Base-by-base conservation (phyloP, 2,329 filamentous ascomycete genomes). In the Aspergillus intermedius region DNA sequence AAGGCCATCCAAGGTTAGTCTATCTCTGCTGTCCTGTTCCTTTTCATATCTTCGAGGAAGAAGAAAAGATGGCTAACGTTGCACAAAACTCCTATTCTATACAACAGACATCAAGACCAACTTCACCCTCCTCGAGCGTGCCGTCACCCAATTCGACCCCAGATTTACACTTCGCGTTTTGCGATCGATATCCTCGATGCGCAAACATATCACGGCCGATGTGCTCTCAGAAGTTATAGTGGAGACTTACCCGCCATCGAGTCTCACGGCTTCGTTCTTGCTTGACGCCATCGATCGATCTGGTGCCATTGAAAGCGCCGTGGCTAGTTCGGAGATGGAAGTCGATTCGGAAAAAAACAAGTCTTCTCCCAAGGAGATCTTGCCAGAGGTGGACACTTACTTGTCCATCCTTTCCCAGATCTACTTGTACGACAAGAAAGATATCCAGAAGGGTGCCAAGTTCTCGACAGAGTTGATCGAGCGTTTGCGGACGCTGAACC, bases 101-200 rank as follows among this genome's bases (percentile, higher is more conserved):
- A 13, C 44, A 51, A 35, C 66, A 97, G 93, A 96, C 71, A 95
- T 98, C 75, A 93, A 91, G 74, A 85, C 82, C 78, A 96, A 94
- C 74, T 96, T 96, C 67, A 82, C 83, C 46, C 80, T 98, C 56
- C 80, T 98, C 64, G 91, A 96, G 65, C 87, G 90, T 63, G 93
- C 91, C 57, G 91, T 98, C 56, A 79, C 84, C 56, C 83, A 94
- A 61, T 98, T 97, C 70, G 93, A 98, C 73, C 83, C 91, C 51
- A 85, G 93, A 76, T 98, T 96, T 74, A 89, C 91, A 49, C 86
- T 98, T 55, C 83, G 93, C 66, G 93, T 93, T 53, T 81, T 98
- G 55, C 87, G 93, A 63, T 95, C 91, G 60, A 95, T 97, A 74
- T 95, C 93, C 37, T 91, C 90, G 48, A 84, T 97, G 68, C 89